Conservation (phyloP, 164 flowering plant species). For the Aristolochia fimbriata region DNA sequence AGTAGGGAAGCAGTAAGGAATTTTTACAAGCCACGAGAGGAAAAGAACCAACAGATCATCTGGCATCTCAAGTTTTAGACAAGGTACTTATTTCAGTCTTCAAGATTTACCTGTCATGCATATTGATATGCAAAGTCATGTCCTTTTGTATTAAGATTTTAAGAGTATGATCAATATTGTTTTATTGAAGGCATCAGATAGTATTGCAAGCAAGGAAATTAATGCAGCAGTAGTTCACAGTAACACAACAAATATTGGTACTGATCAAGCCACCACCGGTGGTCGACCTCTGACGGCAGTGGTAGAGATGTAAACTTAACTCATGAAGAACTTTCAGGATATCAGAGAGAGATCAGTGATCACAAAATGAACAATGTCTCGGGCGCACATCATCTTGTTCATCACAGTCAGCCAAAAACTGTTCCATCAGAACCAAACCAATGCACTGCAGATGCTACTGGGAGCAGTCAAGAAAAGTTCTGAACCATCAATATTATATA, state of each 20-base stretch:
- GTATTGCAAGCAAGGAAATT: background rate
- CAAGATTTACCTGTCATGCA: slow-evolving; percentile 1
- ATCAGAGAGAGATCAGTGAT: slow-evolving; percentile 3
- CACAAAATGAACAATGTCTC: slow-evolving; percentile 5
- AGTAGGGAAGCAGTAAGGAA: background rate
- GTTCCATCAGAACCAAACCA: background rate
- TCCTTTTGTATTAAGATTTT: background rate
- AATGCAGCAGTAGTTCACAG: slow-evolving; percentile 1
- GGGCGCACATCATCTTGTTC: background rate
- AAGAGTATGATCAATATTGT: too few species aligned
- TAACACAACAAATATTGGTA: slow-evolving; percentile 7
- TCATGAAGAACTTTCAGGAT: background rate
- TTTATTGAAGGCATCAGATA: slow-evolving; percentile 13
- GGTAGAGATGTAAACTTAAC: background rate
- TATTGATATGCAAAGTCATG: background rate
- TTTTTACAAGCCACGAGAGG: background rate
- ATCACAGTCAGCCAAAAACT: slow-evolving; percentile 4
- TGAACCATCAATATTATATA: background rate
- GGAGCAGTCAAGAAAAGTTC: slow-evolving; percentile 6
- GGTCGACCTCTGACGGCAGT: slow-evolving; percentile 2
- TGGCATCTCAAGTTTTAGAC: too few species aligned
- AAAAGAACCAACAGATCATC: too few species aligned
- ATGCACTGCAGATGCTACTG: slow-evolving; percentile 10
- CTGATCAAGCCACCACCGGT: slow-evolving; percentile 13
- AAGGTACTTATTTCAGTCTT: background rate